Evolutionary conservation across 306 rosid species (phyloP).

Genomic region (Gleditsia sinensis): DNA sequence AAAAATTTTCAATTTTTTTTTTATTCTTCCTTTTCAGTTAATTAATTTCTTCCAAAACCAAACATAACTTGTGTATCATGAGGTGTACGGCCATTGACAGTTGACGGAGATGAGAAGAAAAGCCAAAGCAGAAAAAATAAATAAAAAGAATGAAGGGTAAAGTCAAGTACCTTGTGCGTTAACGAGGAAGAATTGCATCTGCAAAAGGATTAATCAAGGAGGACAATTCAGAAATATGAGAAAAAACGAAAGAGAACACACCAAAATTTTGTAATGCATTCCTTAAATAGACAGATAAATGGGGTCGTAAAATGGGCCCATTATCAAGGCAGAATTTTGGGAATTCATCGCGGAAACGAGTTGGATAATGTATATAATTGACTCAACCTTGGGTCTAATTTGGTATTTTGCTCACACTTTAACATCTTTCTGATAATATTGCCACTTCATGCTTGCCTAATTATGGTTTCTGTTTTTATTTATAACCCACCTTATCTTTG

Average conservation of each 20-base stretch:
- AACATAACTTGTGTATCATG: too few relatives aligned
- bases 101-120: too few relatives aligned
- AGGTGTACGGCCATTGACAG: too few relatives aligned
- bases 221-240: background rate
- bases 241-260: background rate
- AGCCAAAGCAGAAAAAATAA: too few relatives aligned
- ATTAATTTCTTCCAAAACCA: too few relatives aligned
- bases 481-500: background rate
- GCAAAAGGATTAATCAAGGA: too few relatives aligned
- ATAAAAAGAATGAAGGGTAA: too few relatives aligned
- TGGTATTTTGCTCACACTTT: background rate
- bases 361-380: background rate
- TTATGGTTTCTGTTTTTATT: background rate
- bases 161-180: too few relatives aligned
- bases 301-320: slow-evolving; percentile 1
- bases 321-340: background rate
- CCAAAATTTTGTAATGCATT: background rate
- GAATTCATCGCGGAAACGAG: background rate
- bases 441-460: background rate
- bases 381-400: background rate
- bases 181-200: background rate
- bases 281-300: background rate
- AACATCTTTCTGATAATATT: background rate
- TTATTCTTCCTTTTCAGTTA: too few relatives aligned
- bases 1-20: too few relatives aligned